Evolutionary conservation across 805 yeast genomes (phyloP), one percentile per base, ranked within the genome.

Genomic region (Barnettozyma botsteinii): DNA sequence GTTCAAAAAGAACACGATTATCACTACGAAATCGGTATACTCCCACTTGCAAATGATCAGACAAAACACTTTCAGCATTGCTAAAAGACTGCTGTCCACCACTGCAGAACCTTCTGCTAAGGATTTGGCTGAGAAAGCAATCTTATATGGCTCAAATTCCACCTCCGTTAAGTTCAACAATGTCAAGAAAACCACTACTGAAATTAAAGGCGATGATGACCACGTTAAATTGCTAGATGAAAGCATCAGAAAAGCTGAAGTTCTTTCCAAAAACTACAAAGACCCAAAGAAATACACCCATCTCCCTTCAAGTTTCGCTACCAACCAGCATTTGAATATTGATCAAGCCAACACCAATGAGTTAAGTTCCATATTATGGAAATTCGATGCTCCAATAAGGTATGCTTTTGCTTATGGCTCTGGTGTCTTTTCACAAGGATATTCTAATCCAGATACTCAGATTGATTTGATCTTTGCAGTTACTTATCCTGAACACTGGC

Each of bases 371-470:
- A 69, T 83, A 3, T 52, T 81, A 28, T 61, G 73, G 61, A 64
- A 68, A 33, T 85, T 85, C 60, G 65, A 76, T 31, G 82, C 91
- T 1, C 89, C 93, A 1, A 74, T 87, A 12, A 66, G 77, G 39
- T 84, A 76, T 52, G 81, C 96, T 1, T 85, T 91, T 62, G 98
- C 97, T 0, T 91, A 91, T 60, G 98, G 98, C 2, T 84, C 95
- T 7, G 96, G 96, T 5, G 96, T 93, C 1, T 85, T 93, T 53
- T 71, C 77, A 27, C 98, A 91, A 59, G 81, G 79, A 5, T 61
- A 66, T n/a, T 41, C 55, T 4, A 49, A 57, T 10, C 56, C 59
- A 11, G 70, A 71, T 26, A 81, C 88, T 0, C 98, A 93, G 59
- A 75, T 86, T 11, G 98, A 93, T 59, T 62, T 93, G 61, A 83